Conservation (phyloP, 306 rosid genomes). For the Carpinus viminea region DNA sequence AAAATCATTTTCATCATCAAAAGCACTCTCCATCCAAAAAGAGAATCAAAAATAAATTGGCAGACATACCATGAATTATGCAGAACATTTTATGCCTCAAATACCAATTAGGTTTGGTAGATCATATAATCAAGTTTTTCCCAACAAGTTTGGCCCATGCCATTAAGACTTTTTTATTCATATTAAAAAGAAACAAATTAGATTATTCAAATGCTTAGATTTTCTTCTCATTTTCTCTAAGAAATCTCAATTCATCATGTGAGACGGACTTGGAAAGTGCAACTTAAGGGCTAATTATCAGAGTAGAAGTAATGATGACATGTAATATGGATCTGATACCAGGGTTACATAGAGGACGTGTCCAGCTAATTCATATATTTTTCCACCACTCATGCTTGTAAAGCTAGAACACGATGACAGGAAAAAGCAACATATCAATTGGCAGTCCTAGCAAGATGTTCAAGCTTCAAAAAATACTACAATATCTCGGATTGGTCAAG, state of each 20-base stretch:
- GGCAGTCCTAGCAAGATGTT: slow-evolving; percentile 2
- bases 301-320: not conserved
- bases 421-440: not conserved
- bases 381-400: not conserved
- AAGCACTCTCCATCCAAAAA: not conserved
- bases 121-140: not conserved
- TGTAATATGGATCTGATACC: not conserved
- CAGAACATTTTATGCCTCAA: not conserved
- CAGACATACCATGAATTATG: not conserved
- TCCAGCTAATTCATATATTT: not conserved
- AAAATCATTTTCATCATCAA: not conserved
- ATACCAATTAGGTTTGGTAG: not conserved
- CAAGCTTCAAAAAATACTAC: not conserved
- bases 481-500: not conserved
- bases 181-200: too few species aligned
- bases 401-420: slow-evolving; percentile 10
- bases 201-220: not conserved
- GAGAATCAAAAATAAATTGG: not conserved
- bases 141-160: not conserved
- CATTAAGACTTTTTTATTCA: not conserved
- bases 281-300: not conserved
- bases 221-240: not conserved
- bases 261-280: not conserved
- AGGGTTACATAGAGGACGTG: not conserved
- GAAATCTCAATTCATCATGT: not conserved